phyloP scores from a whole-genome alignment of 139 green algal genomes.

The Yamagishiella unicocca region DNA sequence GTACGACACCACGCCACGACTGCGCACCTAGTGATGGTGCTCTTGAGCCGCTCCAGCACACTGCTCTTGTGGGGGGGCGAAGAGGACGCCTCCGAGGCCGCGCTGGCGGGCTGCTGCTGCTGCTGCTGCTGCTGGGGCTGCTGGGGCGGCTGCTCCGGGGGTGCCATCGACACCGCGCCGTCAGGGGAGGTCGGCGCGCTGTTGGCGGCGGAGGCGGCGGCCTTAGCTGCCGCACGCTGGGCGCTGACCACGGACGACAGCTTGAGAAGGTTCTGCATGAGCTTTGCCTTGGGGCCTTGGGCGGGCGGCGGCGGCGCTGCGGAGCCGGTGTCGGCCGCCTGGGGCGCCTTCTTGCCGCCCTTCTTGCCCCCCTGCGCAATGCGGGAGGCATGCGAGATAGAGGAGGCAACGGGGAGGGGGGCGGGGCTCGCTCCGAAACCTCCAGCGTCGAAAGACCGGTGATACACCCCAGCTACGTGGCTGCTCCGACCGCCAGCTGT shows the following conservation, averaged over 20 bases:
- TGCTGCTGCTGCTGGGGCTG: not conserved
- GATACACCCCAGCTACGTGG: too few species aligned
- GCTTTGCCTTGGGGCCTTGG: slow-evolving; percentile 31
- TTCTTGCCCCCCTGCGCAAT: not conserved
- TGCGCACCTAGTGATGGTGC: not conserved
- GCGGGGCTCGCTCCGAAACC: too few species aligned
- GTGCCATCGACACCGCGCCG: too few species aligned
- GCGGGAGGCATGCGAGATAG: too few species aligned
- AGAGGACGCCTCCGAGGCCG: not conserved
- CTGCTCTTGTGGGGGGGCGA: too few species aligned
- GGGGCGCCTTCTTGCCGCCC: not conserved
- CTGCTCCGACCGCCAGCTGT: too few species aligned
- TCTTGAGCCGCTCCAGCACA: slow-evolving; percentile 12
- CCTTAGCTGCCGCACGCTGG: slow-evolving; percentile 8
- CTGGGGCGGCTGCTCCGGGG: not conserved
- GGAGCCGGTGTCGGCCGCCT: not conserved
- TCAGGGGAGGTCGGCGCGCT: not conserved
- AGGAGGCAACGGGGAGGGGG: too few species aligned
- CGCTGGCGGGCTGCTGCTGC: not conserved
- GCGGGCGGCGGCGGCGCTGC: not conserved
- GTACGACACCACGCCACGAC: too few species aligned
- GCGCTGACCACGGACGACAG: slow-evolving; percentile 10
- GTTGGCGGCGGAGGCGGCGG: not conserved
- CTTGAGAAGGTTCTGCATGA: slow-evolving; percentile 31
- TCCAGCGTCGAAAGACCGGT: too few species aligned